Evolutionary conservation across 306 rosid genomes (phyloP).

Genomic region (Prosopis cineraria): DNA sequence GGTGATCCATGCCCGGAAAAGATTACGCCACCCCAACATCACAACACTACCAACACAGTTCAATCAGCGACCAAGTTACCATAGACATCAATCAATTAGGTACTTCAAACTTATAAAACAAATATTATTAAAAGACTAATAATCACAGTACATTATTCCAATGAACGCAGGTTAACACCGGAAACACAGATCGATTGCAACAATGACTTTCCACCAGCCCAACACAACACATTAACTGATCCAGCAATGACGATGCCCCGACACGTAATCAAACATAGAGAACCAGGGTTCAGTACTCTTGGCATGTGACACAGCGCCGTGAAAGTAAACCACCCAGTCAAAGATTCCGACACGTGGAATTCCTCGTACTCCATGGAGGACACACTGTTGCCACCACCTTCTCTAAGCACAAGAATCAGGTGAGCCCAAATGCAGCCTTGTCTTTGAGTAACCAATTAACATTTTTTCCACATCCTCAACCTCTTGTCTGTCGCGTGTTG

Average conservation of each 20-base stretch:
- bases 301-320: neutral
- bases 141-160: neutral
- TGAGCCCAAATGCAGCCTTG: conserved; percentile 15
- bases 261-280: neutral
- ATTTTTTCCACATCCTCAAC: conserved; percentile 49
- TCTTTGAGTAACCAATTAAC: conserved; percentile 12
- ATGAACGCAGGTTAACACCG: neutral
- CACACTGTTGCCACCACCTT: conserved; percentile 1
- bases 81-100: neutral
- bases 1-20: too few relatives aligned
- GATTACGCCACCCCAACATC: neutral
- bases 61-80: neutral
- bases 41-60: too few relatives aligned
- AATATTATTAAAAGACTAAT: neutral
- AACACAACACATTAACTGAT: neutral
- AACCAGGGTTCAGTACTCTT: neutral
- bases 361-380: conserved; percentile 19
- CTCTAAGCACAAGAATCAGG: conserved; percentile 5
- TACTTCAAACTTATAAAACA: too few relatives aligned
- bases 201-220: neutral
- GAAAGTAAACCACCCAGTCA: neutral
- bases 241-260: neutral
- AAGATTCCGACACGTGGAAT: conserved; percentile 1
- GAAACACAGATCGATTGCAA: neutral
- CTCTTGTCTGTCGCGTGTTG: conserved; percentile 78